Base-by-base conservation (phyloP, 177 flowering plant genomes). In the Vitis hybrid region DNA sequence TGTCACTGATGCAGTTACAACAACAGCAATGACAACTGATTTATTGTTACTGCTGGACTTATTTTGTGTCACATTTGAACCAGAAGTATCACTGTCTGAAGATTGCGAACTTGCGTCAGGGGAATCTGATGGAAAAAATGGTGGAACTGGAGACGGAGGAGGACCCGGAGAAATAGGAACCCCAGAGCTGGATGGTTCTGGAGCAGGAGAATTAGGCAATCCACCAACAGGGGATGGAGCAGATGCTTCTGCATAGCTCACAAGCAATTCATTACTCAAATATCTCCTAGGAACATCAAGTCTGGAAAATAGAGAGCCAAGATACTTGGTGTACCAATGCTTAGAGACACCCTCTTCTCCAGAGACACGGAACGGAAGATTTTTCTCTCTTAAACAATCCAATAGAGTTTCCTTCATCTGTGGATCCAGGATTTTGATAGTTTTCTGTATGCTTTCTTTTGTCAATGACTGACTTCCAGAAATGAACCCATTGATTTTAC, bases 1-100 rank as follows among this genome's bases (percentile, higher is more conserved):
- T 49, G 97, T 90, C 49, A 78, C 88, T 16, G 75, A 70, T 48
- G 97, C 95, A 75, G 99, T 93, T 50, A 87, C 87, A 58, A 69
- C 86, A 74, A 91, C 89, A 70, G 97, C 95, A 80, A 88, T 66
- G 64, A 79, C 79, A 73, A 96, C 75, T 48, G 83, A 52, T 68
- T 58, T 82, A 60, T 66, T 52, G 63, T 55, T 74, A 24, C 24
- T 70, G 16, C 63, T 57, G 12, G 78, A 27, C 13, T 76, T 72
- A 32, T 74, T 40, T 40, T 5, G 46, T 6, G 46, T 4, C 46
- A 7, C 7, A 40, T 40, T 40, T 5, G 46, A 40, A 40, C 46
- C 46, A 40, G 46, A 40, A 6, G 46, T 40, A 40, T 40, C 46
- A 40, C 68, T 40, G 75, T 35, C 13, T 66, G 58, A 13, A 6